Evolutionary conservation across 1,139 yeast genomes (phyloP).

Genomic region (Chernovozyma sophiae-reginae): DNA sequence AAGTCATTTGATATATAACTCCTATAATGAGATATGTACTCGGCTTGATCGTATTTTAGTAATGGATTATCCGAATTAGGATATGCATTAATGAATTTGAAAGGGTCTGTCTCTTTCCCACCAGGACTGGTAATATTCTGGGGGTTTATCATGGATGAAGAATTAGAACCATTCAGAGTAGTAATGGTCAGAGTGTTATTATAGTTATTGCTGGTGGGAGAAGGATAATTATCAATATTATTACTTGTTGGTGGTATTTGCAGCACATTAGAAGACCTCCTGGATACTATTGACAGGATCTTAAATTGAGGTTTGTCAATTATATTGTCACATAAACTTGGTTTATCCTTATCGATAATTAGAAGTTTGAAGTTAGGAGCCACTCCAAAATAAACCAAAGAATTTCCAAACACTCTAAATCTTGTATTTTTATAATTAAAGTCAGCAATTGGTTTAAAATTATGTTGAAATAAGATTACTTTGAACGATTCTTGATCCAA

Average conservation of each 20-base stretch:
- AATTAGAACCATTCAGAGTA: neutral
- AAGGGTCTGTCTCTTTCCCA: neutral
- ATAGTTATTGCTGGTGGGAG: no score
- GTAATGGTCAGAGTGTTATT: slow-evolving; percentile 1
- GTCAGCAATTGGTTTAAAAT: slow-evolving; percentile 38
- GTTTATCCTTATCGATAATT: slow-evolving; percentile 30
- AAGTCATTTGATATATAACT: slow-evolving; percentile 27
- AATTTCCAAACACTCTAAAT: slow-evolving; percentile 38
- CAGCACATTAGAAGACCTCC: slow-evolving; percentile 7
- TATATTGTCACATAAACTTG: slow-evolving; percentile 34
- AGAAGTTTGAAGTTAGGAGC: slow-evolving; percentile 33
- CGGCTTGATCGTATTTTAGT: slow-evolving; percentile 10
- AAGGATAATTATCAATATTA: no score
- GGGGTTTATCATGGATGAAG: neutral
- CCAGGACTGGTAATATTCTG: neutral
- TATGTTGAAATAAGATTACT: slow-evolving; percentile 32
- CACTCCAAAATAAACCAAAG: slow-evolving; percentile 28
- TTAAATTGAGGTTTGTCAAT: slow-evolving; percentile 29
- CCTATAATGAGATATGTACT: slow-evolving; percentile 7
- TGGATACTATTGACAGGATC: slow-evolving; percentile 22
- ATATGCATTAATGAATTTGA: slow-evolving; percentile 22
- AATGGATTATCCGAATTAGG: slow-evolving; percentile 25
- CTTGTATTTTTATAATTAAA: slow-evolving; percentile 35
- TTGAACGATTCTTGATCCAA: slow-evolving; percentile 15
- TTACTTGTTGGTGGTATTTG: neutral